These are phyloP conservation scores for Pistacia integerrima DNA, from an alignment of 345 rosid species.

Conservation along the genomic window DNA sequence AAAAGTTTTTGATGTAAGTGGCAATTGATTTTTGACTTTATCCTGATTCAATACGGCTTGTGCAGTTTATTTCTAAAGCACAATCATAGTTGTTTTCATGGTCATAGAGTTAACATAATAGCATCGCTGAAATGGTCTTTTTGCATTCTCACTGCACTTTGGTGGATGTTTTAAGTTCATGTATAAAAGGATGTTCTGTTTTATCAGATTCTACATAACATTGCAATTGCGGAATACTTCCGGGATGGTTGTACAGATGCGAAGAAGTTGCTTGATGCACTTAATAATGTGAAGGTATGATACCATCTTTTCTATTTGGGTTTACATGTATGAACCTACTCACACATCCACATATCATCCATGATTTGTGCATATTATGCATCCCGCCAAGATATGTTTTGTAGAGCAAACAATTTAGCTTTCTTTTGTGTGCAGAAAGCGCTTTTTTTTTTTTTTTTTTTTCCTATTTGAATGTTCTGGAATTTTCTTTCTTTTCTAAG, in stretches of 20 bases:
- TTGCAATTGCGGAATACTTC: slow-evolving; percentile 77
- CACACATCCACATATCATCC: too few relatives aligned
- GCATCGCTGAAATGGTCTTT: background rate
- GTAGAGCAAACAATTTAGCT: too few relatives aligned
- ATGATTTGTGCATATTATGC: too few relatives aligned
- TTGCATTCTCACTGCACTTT: background rate
- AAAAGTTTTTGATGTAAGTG: background rate
- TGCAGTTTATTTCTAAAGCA: background rate
- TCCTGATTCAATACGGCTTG: background rate
- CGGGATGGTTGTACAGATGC: slow-evolving; percentile 75
- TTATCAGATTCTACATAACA: slow-evolving; percentile 82
- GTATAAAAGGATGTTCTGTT: slow-evolving; percentile 20
- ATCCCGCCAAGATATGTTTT: too few relatives aligned
- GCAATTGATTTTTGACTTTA: background rate
- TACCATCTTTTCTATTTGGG: background rate
- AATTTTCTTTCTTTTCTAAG: too few relatives aligned
- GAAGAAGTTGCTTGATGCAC: slow-evolving; percentile 70
- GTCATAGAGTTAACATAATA: background rate
- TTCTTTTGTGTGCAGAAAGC: too few relatives aligned
- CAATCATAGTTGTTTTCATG: background rate
- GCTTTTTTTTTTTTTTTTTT: too few relatives aligned
- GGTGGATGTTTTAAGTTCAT: slow-evolving; percentile 16
- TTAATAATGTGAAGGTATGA: slow-evolving; percentile 71
- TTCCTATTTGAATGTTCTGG: too few relatives aligned
- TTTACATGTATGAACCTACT: background rate